Percentiles rank a stretch among this genome's conserved stretches.
Evolutionary conservation across 257 asterid species (phyloP).

Genomic region (Ajuga chamaepitys): DNA sequence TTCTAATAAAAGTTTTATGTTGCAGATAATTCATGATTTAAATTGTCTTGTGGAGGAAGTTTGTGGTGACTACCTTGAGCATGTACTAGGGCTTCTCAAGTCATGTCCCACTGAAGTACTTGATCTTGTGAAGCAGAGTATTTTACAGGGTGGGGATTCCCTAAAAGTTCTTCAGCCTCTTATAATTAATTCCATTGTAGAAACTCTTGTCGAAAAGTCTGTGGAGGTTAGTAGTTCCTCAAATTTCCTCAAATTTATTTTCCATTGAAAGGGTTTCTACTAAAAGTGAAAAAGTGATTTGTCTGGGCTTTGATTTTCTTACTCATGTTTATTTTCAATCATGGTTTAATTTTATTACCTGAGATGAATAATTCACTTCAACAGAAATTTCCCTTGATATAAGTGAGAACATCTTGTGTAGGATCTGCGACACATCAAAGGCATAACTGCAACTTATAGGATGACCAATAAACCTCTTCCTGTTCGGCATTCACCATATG

Average conservation of each 20-base stretch:
- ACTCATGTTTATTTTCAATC: neutral
- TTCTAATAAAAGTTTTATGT: constrained; percentile 10
- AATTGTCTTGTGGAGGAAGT: constrained; percentile 60
- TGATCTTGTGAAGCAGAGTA: constrained; percentile 81
- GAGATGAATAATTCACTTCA: constrained; percentile 13
- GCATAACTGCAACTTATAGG: constrained; percentile 94
- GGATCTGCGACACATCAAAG: constrained; percentile 89
- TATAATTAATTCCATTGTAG: constrained; percentile 56
- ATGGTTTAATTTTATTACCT: constrained; percentile 9
- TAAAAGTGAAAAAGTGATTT: constrained; percentile 3
- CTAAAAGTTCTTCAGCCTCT: constrained; percentile 66
- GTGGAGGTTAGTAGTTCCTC: constrained; percentile 55
- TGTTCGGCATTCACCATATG: constrained; percentile 88
- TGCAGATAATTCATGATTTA: constrained; percentile 78
- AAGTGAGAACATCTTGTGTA: constrained; percentile 27
- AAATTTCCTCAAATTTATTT: neutral
- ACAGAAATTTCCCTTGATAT: neutral
- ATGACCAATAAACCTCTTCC: constrained; percentile 98
- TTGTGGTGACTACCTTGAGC: constrained; percentile 55
- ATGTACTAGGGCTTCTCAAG: constrained; percentile 66
- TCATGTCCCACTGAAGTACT: constrained; percentile 68
- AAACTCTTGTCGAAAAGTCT: constrained; percentile 72
- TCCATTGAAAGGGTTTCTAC: neutral
- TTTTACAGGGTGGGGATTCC: constrained; percentile 67
- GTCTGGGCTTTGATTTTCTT: neutral